phyloP scores from a whole-genome alignment of 2,329 filamentous ascomycete genomes.

The Lachnellula subtilissima region DNA sequence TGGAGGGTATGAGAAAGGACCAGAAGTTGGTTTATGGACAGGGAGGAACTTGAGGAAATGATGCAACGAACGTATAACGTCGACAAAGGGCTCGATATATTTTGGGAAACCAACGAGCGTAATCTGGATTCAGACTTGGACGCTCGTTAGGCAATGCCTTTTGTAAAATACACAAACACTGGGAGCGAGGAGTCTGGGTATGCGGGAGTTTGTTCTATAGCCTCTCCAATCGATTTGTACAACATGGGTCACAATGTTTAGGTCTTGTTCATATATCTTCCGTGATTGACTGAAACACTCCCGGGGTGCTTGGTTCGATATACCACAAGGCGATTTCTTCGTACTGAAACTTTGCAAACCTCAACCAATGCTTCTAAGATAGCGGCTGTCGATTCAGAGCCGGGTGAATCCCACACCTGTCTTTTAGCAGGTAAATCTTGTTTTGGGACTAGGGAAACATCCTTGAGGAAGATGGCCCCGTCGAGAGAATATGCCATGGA shows the following conservation, averaged over 20 bases:
- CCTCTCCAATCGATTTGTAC: slow-evolving; percentile 19
- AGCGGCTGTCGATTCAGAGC: no score
- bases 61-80: slow-evolving; percentile 1
- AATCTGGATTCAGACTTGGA: slow-evolving; percentile 3
- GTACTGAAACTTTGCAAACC: no score
- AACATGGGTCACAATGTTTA: neutral
- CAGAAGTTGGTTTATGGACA: slow-evolving; percentile 31
- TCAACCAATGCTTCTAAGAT: no score
- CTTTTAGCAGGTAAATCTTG: no score
- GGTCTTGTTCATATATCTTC: no score
- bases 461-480: no score
- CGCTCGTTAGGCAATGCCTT: slow-evolving; percentile 8
- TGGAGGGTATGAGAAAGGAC: slow-evolving; percentile 65
- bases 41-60: slow-evolving; percentile 11
- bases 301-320: no score
- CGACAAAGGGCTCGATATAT: slow-evolving; percentile 1
- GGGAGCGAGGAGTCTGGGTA: slow-evolving; percentile 28
- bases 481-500: no score
- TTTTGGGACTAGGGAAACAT: no score
- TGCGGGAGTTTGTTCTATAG: slow-evolving; percentile 13
- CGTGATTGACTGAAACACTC: no score
- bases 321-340: no score
- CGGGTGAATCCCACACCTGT: no score
- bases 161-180: slow-evolving; percentile 21
- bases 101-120: slow-evolving; percentile 1